Percentiles rank a stretch among this genome's conserved stretches.
Conservation (phyloP, 148 eudicot genomes). For the Rhododendron williamsianum region DNA sequence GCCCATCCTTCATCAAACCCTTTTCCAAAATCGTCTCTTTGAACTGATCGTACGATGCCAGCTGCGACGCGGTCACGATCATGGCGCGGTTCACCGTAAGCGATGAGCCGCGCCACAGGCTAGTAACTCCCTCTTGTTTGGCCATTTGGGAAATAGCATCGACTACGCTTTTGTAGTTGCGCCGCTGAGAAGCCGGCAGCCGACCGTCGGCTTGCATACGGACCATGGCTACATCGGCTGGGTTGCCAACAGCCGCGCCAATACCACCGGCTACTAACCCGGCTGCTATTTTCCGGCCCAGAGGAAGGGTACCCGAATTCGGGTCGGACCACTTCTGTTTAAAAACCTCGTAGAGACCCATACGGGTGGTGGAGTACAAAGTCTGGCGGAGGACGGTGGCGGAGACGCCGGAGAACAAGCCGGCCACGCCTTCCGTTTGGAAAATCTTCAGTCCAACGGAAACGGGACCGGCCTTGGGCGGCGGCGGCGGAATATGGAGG, state of each 20-base stretch:
- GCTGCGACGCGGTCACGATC: background rate
- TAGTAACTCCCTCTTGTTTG: slow-evolving; percentile 32
- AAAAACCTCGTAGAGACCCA: slow-evolving; percentile 51
- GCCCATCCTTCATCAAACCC: slow-evolving; percentile 2
- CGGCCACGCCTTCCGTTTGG: slow-evolving; percentile 37
- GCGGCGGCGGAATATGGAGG: slow-evolving; percentile 2
- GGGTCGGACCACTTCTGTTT: slow-evolving; percentile 38
- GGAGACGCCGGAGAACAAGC: slow-evolving; percentile 45
- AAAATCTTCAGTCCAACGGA: slow-evolving; percentile 34
- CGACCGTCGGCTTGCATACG: slow-evolving; percentile 58
- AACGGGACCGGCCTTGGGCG: slow-evolving; percentile 28
- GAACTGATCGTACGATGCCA: background rate
- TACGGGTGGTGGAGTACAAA: slow-evolving; percentile 51
- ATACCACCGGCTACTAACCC: slow-evolving; percentile 43
- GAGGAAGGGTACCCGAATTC: slow-evolving; percentile 22
- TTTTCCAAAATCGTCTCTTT: background rate
- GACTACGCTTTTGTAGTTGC: slow-evolving; percentile 37
- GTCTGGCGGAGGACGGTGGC: slow-evolving; percentile 58
- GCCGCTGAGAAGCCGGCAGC: slow-evolving; percentile 34
- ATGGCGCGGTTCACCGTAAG: slow-evolving; percentile 55
- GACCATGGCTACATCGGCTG: slow-evolving; percentile 59
- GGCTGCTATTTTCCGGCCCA: slow-evolving; percentile 35
- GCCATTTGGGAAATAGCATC: slow-evolving; percentile 37
- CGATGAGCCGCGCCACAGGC: slow-evolving; percentile 55
- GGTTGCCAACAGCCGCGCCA: slow-evolving; percentile 56